Evolutionary conservation across 1,139 yeast genomes (phyloP).

Genomic region (Saccharomyces hybrid): DNA sequence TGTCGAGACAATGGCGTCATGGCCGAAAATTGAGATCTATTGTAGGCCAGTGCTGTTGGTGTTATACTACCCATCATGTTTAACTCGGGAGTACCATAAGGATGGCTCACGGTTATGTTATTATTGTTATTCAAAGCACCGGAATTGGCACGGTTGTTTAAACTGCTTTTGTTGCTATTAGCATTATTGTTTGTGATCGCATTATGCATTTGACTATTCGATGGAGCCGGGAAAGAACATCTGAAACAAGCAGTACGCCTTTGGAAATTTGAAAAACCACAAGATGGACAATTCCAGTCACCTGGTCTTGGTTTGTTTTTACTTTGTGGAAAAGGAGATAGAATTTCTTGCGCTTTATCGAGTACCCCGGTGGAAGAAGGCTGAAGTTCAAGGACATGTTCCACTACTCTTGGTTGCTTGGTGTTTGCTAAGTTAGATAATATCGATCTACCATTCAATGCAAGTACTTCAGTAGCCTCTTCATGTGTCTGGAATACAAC

Average conservation of each 20-base stretch:
- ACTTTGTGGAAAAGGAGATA: conserved; percentile 79
- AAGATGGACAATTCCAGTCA: conserved; percentile 94
- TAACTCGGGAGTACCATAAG: not conserved
- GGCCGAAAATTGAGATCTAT: not conserved
- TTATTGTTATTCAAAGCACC: not conserved
- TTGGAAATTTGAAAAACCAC: conserved; percentile 93
- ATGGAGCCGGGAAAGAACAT: conserved; percentile 81
- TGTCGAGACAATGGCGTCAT: not conserved
- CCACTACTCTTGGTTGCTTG: conserved; percentile 43
- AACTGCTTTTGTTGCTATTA: conserved; percentile 9
- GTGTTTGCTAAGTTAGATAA: conserved; percentile 30
- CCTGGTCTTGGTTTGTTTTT: conserved; percentile 94
- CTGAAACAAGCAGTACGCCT: conserved; percentile 91
- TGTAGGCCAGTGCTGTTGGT: not conserved
- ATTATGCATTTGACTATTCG: conserved; percentile 39
- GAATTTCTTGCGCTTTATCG: conserved; percentile 72
- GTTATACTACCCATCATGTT: not conserved
- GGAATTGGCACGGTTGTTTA: not conserved
- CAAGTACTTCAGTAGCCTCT: conserved; percentile 70
- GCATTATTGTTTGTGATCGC: conserved; percentile 8
- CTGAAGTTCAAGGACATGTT: conserved; percentile 71
- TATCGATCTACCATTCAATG: conserved; percentile 56
- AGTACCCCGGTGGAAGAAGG: conserved; percentile 74
- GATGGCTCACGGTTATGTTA: not conserved
- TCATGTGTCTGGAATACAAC: conserved; percentile 80